phyloP scores from a whole-genome alignment of 768 basidiomycete genomes.

The Trametes sanguinea region DNA sequence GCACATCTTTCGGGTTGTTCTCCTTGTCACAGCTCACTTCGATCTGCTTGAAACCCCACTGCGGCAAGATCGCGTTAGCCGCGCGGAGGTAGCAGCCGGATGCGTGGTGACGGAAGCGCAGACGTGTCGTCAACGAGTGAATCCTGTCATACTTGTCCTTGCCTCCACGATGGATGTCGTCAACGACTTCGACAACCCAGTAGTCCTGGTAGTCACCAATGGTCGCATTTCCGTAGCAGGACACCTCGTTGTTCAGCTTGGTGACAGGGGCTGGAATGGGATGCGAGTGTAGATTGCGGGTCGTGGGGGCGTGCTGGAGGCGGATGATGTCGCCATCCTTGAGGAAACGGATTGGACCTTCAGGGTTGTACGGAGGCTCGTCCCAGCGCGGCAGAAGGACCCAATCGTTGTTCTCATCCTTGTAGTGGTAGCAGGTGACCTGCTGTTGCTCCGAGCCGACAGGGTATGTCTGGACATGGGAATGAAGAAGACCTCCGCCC shows the following conservation, averaged over 20 bases:
- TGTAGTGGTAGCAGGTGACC: conserved; percentile 99
- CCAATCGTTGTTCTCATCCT: conserved; percentile 98
- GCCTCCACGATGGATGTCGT: conserved; percentile 74
- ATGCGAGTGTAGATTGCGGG: conserved; percentile 93
- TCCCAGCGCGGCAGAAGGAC: conserved; percentile 80
- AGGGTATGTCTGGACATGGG: conserved; percentile 95
- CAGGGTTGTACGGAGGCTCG: conserved; percentile 62
- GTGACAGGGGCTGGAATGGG: conserved; percentile 82
- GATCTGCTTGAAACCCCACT: conserved; percentile 99
- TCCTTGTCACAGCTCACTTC: conserved; percentile 94
- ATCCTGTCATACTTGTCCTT: conserved; percentile 63
- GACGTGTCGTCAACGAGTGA: conserved; percentile 86
- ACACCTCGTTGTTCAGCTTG: conserved; percentile 89
- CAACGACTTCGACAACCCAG: conserved; percentile 93
- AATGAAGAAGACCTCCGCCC: conserved; percentile 95
- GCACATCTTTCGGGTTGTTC: conserved; percentile 74
- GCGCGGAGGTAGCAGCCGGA: conserved; percentile 90
- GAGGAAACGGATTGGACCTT: conserved; percentile 70
- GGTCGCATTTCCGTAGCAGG: conserved; percentile 90
- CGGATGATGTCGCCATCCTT: conserved; percentile 77
- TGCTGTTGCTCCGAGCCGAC: conserved; percentile 93
- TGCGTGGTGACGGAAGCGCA: conserved; percentile 77
- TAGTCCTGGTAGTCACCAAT: conserved; percentile 88
- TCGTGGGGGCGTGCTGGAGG: conserved; percentile 79
- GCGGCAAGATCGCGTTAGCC: conserved; percentile 84